Evolutionary conservation across 2,329 filamentous ascomycete genomes (phyloP), one percentile per base, ranked within the genome.

Genomic region (Botryosphaeria dothidea): DNA sequence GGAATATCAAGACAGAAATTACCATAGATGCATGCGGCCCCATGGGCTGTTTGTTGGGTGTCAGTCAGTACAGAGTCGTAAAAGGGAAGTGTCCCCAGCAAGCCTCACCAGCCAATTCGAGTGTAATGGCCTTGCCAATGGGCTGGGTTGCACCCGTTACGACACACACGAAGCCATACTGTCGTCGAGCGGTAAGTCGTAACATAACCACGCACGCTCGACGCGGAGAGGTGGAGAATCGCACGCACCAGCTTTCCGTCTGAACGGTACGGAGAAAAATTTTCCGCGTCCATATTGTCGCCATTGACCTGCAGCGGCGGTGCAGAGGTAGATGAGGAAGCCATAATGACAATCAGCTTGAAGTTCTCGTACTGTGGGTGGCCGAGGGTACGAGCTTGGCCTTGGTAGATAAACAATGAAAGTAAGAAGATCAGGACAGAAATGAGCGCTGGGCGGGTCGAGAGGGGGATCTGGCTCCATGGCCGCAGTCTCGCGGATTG

Each of bases 111-210:
- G 86, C 87, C 43, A 89, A 77, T 71, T 89, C 87, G 46, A 79
- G 74, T 19, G 86, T 82, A 64, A 89, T 87, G 27, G 86, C 86
- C 68, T 81, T 81, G 8, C 87, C 87, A 15, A 89, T 81, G 1
- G 86, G 84, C 70, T 87, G 85, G 0, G 84, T 84, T 25, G 86
- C 85, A 15, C 86, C 86, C 0, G 86, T 88, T 4, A 89, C 86
- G 15, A 89, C 83, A 69, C 87, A 89, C 21, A 89, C 84, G 69
- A 89, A 89, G 48, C 87, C 87, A 74, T 88, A 86, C 82, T 86
- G 67, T 13, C 49, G 29, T 29, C 15, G 15, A 9, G 25, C 46
- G 15, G 5, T n/a, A 56, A 13, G 11, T 65, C 49, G 54, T 34
- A 29, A 8, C 15, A 9, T 46, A 9, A 15, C 17, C 23, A 27